A percentile compares a stretch with the other conserved stretches of the same genome.
Evolutionary conservation across 179 eudicot genomes (phyloP).

Genomic region (Heliamphora pulchella): DNA sequence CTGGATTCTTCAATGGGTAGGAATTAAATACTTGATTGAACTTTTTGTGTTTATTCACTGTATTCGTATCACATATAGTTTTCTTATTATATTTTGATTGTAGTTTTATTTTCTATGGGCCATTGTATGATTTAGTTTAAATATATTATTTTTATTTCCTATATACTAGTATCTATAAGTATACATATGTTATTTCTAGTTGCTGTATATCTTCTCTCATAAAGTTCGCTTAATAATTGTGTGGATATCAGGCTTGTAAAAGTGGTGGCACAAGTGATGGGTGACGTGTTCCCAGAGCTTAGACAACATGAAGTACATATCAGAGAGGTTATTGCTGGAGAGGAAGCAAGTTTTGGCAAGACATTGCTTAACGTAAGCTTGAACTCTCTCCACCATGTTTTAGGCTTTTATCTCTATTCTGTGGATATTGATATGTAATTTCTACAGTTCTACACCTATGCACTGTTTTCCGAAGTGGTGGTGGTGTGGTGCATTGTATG

Average conservation of each 20-base stretch:
- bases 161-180: not conserved
- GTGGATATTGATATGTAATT: not conserved
- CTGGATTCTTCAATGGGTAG: conserved; percentile 92
- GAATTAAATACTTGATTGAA: conserved; percentile 10
- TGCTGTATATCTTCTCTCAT: not conserved
- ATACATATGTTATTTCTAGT: not conserved
- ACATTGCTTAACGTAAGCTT: conserved; percentile 68
- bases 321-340: conserved; percentile 67
- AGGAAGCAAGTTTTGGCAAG: conserved; percentile 87
- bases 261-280: conserved; percentile 72
- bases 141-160: not conserved
- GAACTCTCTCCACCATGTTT: not conserved
- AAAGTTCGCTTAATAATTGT: not conserved
- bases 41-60: conserved; percentile 3
- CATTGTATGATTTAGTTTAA: not conserved
- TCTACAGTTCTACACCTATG: not conserved
- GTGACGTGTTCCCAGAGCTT: conserved; percentile 80
- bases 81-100: not conserved
- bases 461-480: not conserved
- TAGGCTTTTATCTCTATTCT: not conserved
- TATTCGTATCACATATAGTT: conserved; percentile 5
- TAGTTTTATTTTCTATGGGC: conserved; percentile 4
- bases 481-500: not conserved
- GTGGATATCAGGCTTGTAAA: conserved; percentile 58
- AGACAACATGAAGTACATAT: conserved; percentile 63